Evolutionary conservation across 2,329 filamentous ascomycete species (phyloP), one percentile per base, ranked within the genome.

Genomic region (Septoria linicola): DNA sequence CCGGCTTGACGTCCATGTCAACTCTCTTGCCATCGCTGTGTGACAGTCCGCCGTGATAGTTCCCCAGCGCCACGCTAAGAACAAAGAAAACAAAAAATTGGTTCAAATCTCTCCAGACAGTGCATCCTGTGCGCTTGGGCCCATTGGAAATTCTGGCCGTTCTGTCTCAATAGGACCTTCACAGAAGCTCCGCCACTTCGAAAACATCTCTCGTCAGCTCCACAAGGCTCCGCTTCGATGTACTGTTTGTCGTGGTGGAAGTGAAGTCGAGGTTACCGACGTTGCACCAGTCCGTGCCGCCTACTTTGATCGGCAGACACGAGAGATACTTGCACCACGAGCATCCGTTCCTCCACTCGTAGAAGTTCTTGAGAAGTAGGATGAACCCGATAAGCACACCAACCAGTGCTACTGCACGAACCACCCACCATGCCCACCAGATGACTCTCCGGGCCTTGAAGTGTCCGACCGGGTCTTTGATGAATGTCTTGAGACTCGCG

Each of bases 341-440:
- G 70, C 93, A 99, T 23, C 80, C 84, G 41, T 83, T 82, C 53
- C 81, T 80, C 68, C 85, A 84, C 57, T 81, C 81, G 72, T 97
- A 97, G 68, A 99, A 99, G 73, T 96, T 93, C 67, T 90, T 84
- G 54, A 97, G 70, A 46, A 99, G 76, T 37, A 96, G 73, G 55
- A 96, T 87, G 68, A 97, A 96, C 1, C 86, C 85, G 34, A 95
- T 80, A 30, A 96, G 76, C 27, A 91, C 87, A n/a, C 84, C 80
- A 6, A 96, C 80, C 44, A 99, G 74, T 19, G 87, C 85, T 0
- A 80, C 89, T 1, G 81, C 88, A 14, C 93, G 82, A 21, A 97
- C 79, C 17, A 96, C 71, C 92, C 92, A 97, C 93, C 93, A 99
- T 4, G 76, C 87, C 93, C 93, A 99, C 93, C 93, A 99, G 6